These are phyloP conservation scores for Geum urbanum DNA, from an alignment of 306 rosid genomes.

Conservation along the genomic window DNA sequence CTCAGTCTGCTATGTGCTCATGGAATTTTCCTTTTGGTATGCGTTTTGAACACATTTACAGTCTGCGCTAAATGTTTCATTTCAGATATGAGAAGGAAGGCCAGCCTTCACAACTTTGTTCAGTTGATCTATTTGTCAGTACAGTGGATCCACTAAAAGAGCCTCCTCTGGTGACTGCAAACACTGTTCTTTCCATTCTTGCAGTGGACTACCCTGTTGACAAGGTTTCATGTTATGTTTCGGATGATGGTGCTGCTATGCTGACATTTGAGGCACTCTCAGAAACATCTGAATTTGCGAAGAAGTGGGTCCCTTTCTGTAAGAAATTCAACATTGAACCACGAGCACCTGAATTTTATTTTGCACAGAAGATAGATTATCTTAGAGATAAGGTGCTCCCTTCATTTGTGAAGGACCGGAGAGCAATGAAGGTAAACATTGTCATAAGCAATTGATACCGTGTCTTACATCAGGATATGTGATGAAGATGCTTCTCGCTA, in stretches of 20 bases:
- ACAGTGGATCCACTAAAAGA: slow-evolving; percentile 58
- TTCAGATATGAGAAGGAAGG: slow-evolving; percentile 68
- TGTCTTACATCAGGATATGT: not conserved
- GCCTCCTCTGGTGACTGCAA: slow-evolving; percentile 60
- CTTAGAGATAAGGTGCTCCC: slow-evolving; percentile 52
- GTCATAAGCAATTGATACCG: slow-evolving; percentile 8
- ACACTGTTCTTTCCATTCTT: slow-evolving; percentile 65
- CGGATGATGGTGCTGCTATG: slow-evolving; percentile 73
- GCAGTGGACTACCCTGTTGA: slow-evolving; percentile 64
- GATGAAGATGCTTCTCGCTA: slow-evolving; percentile 2
- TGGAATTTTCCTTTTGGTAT: not conserved
- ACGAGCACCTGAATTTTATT: slow-evolving; percentile 68
- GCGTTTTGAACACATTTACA: slow-evolving; percentile 2
- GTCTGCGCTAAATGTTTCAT: not conserved
- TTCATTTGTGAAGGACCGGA: slow-evolving; percentile 59
- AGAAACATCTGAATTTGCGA: slow-evolving; percentile 69
- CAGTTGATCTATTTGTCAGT: slow-evolving; percentile 55
- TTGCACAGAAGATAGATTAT: slow-evolving; percentile 53
- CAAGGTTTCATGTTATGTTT: slow-evolving; percentile 66
- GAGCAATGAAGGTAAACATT: slow-evolving; percentile 63
- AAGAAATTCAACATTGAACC: slow-evolving; percentile 65
- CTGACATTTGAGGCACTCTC: slow-evolving; percentile 61
- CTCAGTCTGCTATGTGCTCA: not conserved
- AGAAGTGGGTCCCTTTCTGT: slow-evolving; percentile 71
- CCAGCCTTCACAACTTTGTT: slow-evolving; percentile 43